Conservation (phyloP, 2,329 filamentous ascomycete species). For the Metarhizium rileyi region DNA sequence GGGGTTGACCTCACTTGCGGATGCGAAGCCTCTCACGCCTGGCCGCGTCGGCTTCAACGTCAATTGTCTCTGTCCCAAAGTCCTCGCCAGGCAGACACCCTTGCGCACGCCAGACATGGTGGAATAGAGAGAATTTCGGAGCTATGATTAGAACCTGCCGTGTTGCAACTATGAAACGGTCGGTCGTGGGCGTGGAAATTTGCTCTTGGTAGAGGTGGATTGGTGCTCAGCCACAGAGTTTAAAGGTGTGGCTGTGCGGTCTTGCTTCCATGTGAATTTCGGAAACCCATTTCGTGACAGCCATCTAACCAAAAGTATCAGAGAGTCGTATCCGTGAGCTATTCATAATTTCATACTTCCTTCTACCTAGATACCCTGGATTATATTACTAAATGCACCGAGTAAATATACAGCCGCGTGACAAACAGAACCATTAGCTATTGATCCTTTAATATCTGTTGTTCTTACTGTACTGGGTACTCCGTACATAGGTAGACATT, state of each 20-base stretch:
- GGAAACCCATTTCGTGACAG: too few relatives aligned
- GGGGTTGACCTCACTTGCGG: slow-evolving; percentile 25
- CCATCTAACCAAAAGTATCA: too few relatives aligned
- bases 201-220: slow-evolving; percentile 19
- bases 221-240: slow-evolving; percentile 14
- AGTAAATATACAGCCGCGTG: too few relatives aligned
- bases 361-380: too few relatives aligned
- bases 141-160: slow-evolving; percentile 1
- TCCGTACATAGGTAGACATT: too few relatives aligned
- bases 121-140: slow-evolving; percentile 1
- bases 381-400: too few relatives aligned
- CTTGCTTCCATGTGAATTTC: too few relatives aligned
- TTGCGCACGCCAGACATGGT: slow-evolving; percentile 34
- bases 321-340: too few relatives aligned
- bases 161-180: not conserved
- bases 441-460: too few relatives aligned
- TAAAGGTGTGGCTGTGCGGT: slow-evolving; percentile 5
- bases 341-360: too few relatives aligned
- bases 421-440: too few relatives aligned
- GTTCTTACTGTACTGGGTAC: too few relatives aligned
- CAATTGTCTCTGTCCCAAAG: slow-evolving; percentile 20
- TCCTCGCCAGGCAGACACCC: slow-evolving; percentile 26
- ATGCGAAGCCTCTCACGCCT: slow-evolving; percentile 32
- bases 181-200: slow-evolving; percentile 21
- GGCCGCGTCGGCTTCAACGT: slow-evolving; percentile 14